These are phyloP conservation scores for Colletotrichum noveboracense DNA, from an alignment of 2,329 filamentous ascomycete genomes.

Conservation along the genomic window DNA sequence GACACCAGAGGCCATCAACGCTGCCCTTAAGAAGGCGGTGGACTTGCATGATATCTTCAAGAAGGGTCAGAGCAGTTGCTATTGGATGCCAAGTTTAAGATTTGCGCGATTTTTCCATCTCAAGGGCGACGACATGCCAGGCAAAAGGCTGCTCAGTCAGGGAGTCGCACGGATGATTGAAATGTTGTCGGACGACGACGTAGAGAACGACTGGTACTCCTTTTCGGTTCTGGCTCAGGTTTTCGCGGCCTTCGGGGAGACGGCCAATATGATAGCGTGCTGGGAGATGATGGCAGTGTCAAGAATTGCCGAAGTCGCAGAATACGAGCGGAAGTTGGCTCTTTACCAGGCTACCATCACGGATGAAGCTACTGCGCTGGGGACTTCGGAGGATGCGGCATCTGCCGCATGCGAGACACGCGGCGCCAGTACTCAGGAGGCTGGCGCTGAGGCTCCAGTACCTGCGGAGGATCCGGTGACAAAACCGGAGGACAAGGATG, in stretches of 20 bases:
- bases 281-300: not conserved
- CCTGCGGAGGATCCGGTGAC: not conserved
- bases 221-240: not conserved
- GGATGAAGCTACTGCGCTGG: not conserved
- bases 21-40: not conserved
- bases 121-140: not conserved
- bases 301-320: not conserved
- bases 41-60: not conserved
- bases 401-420: not conserved
- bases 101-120: not conserved
- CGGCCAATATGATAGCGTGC: not conserved
- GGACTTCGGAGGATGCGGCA: not conserved
- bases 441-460: not conserved
- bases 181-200: not conserved
- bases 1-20: not conserved
- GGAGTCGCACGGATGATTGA: not conserved
- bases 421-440: not conserved
- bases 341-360: too few relatives aligned
- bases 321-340: not conserved
- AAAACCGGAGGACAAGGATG: not conserved
- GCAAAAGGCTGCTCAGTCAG: not conserved
- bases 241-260: not conserved
- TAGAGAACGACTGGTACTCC: not conserved
- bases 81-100: not conserved
- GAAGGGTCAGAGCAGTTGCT: too few relatives aligned